A percentile compares a stretch with the other conserved stretches of the same genome.
Evolutionary conservation across 2,329 filamentous ascomycete genomes (phyloP).

Genomic region (Aureobasidium pullulans): DNA sequence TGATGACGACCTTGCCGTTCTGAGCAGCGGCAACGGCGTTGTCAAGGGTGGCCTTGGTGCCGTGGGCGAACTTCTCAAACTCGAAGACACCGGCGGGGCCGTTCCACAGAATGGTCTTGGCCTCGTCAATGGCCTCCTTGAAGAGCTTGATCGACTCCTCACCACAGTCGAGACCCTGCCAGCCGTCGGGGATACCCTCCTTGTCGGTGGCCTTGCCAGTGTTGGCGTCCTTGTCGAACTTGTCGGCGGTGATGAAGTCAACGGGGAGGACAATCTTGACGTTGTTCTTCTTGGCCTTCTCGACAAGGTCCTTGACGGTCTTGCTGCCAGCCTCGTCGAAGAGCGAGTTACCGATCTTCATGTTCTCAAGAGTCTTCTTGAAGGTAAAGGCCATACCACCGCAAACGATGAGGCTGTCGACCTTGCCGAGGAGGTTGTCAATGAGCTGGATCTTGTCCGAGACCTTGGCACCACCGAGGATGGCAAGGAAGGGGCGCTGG

Average conservation of each 20-base stretch:
- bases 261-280: slow-evolving; percentile 92
- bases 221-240: slow-evolving; percentile 80
- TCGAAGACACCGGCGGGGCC: slow-evolving; percentile 96
- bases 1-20: slow-evolving; percentile 91
- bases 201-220: slow-evolving; percentile 75
- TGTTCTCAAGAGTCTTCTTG: slow-evolving; percentile 93
- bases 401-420: slow-evolving; percentile 93
- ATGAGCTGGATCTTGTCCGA: slow-evolving; percentile 99
- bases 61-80: slow-evolving; percentile 86
- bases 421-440: slow-evolving; percentile 97
- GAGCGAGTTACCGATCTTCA: slow-evolving; percentile 82
- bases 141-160: slow-evolving; percentile 81
- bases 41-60: slow-evolving; percentile 87
- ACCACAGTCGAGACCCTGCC: slow-evolving; percentile 96
- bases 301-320: slow-evolving; percentile 77
- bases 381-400: slow-evolving; percentile 99
- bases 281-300: slow-evolving; percentile 94
- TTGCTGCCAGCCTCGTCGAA: slow-evolving; percentile 93
- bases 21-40: slow-evolving; percentile 75
- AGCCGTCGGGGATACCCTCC: slow-evolving; percentile 89
- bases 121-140: slow-evolving; percentile 76
- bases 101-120: slow-evolving; percentile 98
- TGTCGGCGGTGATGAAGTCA: slow-evolving; percentile 94
- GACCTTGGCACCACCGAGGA: slow-evolving; percentile 96
- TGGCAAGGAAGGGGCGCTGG: slow-evolving; percentile 93